A percentile compares a stretch with the other conserved stretches of the same genome.
Evolutionary conservation across 2,329 filamentous ascomycete genomes (phyloP).

Genomic region (Xylaria multiplex): DNA sequence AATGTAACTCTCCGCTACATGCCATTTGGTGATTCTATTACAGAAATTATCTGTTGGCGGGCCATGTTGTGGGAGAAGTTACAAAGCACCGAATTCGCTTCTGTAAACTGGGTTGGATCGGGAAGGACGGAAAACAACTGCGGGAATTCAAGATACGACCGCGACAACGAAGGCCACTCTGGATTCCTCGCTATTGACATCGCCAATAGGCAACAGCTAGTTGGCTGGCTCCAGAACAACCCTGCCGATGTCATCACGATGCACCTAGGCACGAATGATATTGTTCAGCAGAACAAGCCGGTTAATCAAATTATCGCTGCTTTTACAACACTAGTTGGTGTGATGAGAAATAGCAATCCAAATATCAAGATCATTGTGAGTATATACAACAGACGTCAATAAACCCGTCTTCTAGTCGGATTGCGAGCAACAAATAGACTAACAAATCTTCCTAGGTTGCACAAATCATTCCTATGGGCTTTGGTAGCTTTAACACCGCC

Average conservation of each 20-base stretch:
- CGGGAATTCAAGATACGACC: constrained; percentile 53
- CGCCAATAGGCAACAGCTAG: constrained; percentile 54
- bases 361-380: constrained; percentile 56
- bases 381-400: constrained; percentile 4
- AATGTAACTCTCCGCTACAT: constrained; percentile 49
- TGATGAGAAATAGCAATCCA: constrained; percentile 54
- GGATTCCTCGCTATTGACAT: constrained; percentile 57
- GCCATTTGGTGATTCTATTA: constrained; percentile 58
- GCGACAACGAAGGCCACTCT: constrained; percentile 57
- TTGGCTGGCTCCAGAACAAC: constrained; percentile 55
- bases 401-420: neutral
- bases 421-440: neutral
- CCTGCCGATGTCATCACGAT: constrained; percentile 58
- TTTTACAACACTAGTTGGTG: constrained; percentile 52
- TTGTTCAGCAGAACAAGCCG: constrained; percentile 53
- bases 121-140: constrained; percentile 49
- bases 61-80: constrained; percentile 55
- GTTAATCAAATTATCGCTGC: constrained; percentile 53
- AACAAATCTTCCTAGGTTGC: constrained; percentile 48
- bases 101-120: constrained; percentile 53
- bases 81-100: constrained; percentile 52
- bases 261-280: constrained; percentile 58
- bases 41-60: constrained; percentile 57
- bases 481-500: constrained; percentile 50
- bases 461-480: constrained; percentile 53